Percentiles rank a stretch among this genome's conserved stretches.
Evolutionary conservation across 2,329 filamentous ascomycete genomes (phyloP).

Genomic region (Fusarium sp.): DNA sequence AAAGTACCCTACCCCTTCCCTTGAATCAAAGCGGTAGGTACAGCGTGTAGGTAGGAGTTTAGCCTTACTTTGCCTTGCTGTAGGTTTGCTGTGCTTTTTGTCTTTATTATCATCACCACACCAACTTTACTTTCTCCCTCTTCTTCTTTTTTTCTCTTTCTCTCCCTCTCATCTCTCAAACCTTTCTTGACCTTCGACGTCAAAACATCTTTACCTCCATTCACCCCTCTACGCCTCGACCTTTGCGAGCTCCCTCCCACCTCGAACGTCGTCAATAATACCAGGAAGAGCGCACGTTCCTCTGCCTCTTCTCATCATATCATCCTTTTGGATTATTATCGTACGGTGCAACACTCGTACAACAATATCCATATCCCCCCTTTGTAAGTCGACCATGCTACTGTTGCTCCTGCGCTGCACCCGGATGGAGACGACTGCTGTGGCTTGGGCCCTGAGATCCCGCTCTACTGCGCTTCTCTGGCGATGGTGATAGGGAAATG

Average conservation of each 20-base stretch:
- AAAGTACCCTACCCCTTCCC: constrained; percentile 21
- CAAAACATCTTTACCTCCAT: constrained; percentile 26
- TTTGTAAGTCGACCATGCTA: constrained; percentile 43
- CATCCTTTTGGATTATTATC: constrained; percentile 46
- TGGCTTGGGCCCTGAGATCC: constrained; percentile 32
- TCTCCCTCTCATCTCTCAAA: constrained; percentile 31
- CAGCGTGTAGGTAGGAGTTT: constrained; percentile 9
- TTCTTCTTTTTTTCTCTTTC: constrained; percentile 21
- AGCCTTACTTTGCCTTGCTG: constrained; percentile 19
- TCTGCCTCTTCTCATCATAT: constrained; percentile 45
- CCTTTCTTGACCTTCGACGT: constrained; percentile 20
- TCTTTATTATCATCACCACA: constrained; percentile 43
- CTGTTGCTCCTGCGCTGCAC: constrained; percentile 35
- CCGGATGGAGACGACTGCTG: constrained; percentile 36
- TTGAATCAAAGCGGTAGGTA: constrained; percentile 2
- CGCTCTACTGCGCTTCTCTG: constrained; percentile 16
- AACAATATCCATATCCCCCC: constrained; percentile 37
- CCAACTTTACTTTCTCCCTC: constrained; percentile 30
- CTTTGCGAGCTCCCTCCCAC: constrained; percentile 33
- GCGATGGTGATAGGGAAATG: constrained; percentile 20
- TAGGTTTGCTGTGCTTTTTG: constrained; percentile 10
- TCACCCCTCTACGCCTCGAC: constrained; percentile 24
- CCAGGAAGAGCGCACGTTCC: constrained; percentile 47
- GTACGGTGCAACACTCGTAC: constrained; percentile 49
- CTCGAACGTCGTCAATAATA: constrained; percentile 36